These are phyloP conservation scores for Ehretia macrophylla DNA, from an alignment of 257 asterid genomes.

Conservation along the genomic window DNA sequence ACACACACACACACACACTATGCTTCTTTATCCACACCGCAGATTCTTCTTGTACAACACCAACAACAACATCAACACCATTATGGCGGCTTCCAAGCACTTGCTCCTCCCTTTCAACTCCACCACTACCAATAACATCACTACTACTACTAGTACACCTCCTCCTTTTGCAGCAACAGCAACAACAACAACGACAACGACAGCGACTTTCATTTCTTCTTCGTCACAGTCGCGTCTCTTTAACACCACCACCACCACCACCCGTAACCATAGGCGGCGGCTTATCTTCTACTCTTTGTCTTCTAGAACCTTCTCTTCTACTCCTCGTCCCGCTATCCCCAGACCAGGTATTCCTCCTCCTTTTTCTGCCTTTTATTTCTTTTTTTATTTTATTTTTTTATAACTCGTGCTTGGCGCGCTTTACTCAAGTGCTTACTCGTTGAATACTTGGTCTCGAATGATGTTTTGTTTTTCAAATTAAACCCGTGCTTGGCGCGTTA, in stretches of 20 bases:
- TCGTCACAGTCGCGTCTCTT: background rate
- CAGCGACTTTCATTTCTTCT: background rate
- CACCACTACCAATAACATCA: too few relatives aligned
- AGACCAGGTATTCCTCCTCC: conserved; percentile 27
- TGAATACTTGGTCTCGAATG: too few relatives aligned
- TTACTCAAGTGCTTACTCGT: too few relatives aligned
- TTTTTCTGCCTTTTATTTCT: background rate
- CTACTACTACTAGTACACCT: too few relatives aligned
- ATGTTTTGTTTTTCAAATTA: too few relatives aligned
- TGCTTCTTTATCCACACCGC: background rate
- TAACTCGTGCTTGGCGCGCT: too few relatives aligned
- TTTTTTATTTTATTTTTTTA: background rate
- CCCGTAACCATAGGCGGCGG: background rate
- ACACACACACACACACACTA: background rate
- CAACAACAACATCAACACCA: background rate
- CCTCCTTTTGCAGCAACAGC: background rate
- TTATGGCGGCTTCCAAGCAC: background rate
- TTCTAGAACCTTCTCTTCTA: conserved; percentile 21
- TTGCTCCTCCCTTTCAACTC: background rate
- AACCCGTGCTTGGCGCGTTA: too few relatives aligned
- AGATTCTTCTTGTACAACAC: background rate
- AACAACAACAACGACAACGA: background rate
- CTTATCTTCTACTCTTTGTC: background rate
- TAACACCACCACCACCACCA: background rate
- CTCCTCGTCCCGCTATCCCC: conserved; percentile 43